These are phyloP conservation scores for Pyrus hybrid DNA, from an alignment of 331 rosid species.

Conservation along the genomic window DNA sequence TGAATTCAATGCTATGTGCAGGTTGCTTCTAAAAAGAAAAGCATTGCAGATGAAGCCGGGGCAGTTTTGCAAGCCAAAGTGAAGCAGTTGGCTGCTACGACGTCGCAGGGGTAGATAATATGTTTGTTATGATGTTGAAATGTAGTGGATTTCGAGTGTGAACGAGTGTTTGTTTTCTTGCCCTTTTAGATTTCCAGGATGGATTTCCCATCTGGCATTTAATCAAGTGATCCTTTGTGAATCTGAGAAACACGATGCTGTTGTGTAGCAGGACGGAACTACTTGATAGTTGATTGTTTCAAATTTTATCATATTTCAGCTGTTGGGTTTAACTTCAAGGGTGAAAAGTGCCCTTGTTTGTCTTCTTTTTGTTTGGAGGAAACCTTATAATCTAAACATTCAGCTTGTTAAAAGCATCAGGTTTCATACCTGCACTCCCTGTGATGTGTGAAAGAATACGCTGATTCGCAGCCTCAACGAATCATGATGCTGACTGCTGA, in stretches of 20 bases:
- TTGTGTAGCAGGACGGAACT: not conserved
- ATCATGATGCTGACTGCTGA: too few relatives aligned
- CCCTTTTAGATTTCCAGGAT: not conserved
- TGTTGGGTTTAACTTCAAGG: not conserved
- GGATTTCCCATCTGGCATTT: not conserved
- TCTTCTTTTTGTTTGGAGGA: not conserved
- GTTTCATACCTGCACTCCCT: too few relatives aligned
- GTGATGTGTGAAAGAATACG: too few relatives aligned
- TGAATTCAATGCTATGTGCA: constrained; percentile 22
- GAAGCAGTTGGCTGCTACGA: constrained; percentile 61
- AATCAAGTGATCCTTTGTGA: not conserved
- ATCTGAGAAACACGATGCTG: not conserved
- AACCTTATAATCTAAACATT: not conserved
- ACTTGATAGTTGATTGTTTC: not conserved
- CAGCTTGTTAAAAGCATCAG: not conserved
- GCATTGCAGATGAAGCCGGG: constrained; percentile 76
- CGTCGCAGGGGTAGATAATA: constrained; percentile 13
- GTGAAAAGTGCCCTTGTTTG: not conserved
- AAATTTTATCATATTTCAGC: not conserved
- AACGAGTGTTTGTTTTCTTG: not conserved
- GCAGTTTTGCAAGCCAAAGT: constrained; percentile 64
- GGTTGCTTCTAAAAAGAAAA: constrained; percentile 88
- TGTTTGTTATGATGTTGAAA: not conserved
- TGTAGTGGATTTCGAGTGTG: not conserved
- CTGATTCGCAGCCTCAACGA: too few relatives aligned